Evolutionary conservation across 805 yeast genomes (phyloP), one percentile per base, ranked within the genome.

Genomic region (Yarrowia alimentaria): DNA sequence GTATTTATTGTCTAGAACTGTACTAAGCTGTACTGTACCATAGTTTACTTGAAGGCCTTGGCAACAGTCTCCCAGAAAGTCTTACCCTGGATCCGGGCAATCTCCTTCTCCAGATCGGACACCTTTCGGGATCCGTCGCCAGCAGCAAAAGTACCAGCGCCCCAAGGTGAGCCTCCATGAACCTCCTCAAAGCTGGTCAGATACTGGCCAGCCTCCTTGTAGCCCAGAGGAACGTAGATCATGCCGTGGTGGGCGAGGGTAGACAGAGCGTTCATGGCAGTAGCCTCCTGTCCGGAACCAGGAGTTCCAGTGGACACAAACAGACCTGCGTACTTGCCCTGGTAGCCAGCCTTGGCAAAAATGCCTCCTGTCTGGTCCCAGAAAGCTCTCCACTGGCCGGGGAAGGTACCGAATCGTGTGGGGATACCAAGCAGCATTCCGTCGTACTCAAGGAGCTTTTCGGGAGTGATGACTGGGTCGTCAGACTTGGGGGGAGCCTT

Each of bases 151-250:
- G 85, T 70, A 58, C 95, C 95, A 28, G 95, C 83, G 66, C 95
- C 95, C 89, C 90, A 88, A 32, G 95, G 78, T 17, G 90, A 78
- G 51, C 85, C 86, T 56, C 95, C 95, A 64, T 84, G 94, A 49
- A 79, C 74, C 69, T 85, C 89, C 2, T 74, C 77, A 30, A 81
- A 60, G 65, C 73, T 73, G 30, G 85, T 69, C 56, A 83, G 61
- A 57, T 73, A 74, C 8, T 76, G 73, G 66, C 79, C 81, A 3
- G 76, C 70, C 54, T 72, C 64, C 54, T 73, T 76, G 70, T 80
- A 85, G 54, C 95, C 95, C 58, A 85, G 73, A 56, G 95, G 94
- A 43, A 86, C 78, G 64, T 66, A 86, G 51, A 81, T 74, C 68
- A 86, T 73, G 60, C 95, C 95, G 58, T 86, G 94, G 65, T 86